Conservation (phyloP, 352 stramenopile genomes). For the Globisporangium radiosum region DNA sequence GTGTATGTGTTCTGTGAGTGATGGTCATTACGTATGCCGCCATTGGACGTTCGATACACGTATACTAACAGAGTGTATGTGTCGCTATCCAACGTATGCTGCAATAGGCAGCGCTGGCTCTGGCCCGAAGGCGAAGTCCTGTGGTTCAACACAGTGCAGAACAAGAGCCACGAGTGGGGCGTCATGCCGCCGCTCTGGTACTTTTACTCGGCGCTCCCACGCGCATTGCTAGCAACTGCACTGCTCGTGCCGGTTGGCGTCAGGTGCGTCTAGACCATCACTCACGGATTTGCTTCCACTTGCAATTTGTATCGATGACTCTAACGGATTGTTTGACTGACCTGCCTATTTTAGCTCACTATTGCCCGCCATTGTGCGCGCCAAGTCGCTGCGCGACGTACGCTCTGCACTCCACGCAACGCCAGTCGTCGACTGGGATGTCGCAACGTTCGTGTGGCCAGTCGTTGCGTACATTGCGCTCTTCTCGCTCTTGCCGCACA, state of each 20-base stretch:
- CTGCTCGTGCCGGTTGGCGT: slow-evolving; percentile 81
- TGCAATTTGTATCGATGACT: background rate
- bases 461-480: slow-evolving; percentile 87
- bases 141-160: slow-evolving; percentile 95
- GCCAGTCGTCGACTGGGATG: slow-evolving; percentile 40
- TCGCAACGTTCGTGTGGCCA: slow-evolving; percentile 55
- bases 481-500: slow-evolving; percentile 97
- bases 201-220: slow-evolving; percentile 91
- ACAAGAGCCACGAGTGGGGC: slow-evolving; percentile 97
- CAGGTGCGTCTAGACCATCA: slow-evolving; percentile 27
- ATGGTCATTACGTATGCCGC: background rate
- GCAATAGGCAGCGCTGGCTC: slow-evolving; percentile 68
- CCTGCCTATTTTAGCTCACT: slow-evolving; percentile 27
- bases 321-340: background rate
- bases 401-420: slow-evolving; percentile 24
- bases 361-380: slow-evolving; percentile 30
- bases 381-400: slow-evolving; percentile 40
- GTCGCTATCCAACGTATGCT: background rate
- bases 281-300: background rate
- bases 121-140: slow-evolving; percentile 98
- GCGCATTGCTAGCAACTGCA: slow-evolving; percentile 73
- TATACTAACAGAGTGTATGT: background rate
- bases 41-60: background rate
- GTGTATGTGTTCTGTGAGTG: background rate
- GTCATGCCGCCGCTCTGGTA: slow-evolving; percentile 96